Evolutionary conservation across 2,329 filamentous ascomycete species (phyloP).

Genomic region (Thelonectria discophora): DNA sequence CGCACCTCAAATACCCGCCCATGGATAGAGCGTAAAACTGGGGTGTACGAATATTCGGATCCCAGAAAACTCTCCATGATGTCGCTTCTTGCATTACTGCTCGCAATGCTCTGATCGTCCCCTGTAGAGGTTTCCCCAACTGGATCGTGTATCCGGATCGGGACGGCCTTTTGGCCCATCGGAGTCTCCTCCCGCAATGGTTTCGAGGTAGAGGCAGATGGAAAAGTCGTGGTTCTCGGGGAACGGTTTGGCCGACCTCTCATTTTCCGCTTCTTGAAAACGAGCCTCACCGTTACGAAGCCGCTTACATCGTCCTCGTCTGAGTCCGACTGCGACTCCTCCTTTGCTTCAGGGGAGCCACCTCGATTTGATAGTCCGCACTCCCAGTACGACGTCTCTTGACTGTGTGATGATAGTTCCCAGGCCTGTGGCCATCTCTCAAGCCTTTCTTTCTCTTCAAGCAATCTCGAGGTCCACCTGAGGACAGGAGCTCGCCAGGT

Average conservation of each 20-base stretch:
- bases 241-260: not conserved
- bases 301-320: not conserved
- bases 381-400: not conserved
- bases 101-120: too few species aligned
- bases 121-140: too few species aligned
- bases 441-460: not conserved
- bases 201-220: too few species aligned
- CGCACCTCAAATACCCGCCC: constrained; percentile 10
- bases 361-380: too few species aligned
- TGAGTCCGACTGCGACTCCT: not conserved
- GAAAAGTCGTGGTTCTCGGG: too few species aligned
- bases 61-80: too few species aligned
- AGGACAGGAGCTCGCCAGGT: not conserved
- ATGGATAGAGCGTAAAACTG: not conserved
- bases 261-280: not conserved
- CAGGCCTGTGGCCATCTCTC: not conserved
- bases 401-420: not conserved
- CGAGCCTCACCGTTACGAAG: not conserved
- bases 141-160: too few species aligned
- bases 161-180: too few species aligned
- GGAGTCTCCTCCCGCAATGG: too few species aligned
- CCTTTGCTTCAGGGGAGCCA: not conserved
- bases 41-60: too few species aligned
- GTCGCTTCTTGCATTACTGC: too few species aligned
- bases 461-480: too few species aligned